Evolutionary conservation across 2,329 filamentous ascomycete species (phyloP).

Genomic region (Aureobasidium namibiae): DNA sequence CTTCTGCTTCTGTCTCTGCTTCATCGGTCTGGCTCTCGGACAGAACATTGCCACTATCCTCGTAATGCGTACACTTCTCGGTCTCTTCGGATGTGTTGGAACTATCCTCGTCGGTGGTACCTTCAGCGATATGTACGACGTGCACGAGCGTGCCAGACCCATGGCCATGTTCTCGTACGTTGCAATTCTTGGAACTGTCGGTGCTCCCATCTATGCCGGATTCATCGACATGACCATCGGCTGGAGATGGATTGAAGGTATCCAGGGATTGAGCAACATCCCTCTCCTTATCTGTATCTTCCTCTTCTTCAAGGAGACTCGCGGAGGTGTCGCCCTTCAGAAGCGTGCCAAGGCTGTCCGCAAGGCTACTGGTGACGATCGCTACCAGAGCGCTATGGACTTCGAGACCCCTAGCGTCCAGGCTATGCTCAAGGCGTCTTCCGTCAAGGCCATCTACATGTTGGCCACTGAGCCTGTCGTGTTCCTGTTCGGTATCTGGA

Average conservation of each 20-base stretch:
- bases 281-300: constrained; percentile 39
- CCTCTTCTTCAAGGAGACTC: constrained; percentile 39
- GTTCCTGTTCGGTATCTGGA: constrained; percentile 44
- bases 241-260: constrained; percentile 48
- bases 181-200: constrained; percentile 45
- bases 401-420: constrained; percentile 43
- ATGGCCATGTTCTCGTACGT: constrained; percentile 44
- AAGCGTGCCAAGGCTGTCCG: constrained; percentile 43
- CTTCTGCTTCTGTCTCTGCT: constrained; percentile 38
- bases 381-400: constrained; percentile 44
- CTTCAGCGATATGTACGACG: constrained; percentile 43
- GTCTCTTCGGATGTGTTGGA: constrained; percentile 42
- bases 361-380: constrained; percentile 40
- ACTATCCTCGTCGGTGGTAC: constrained; percentile 44
- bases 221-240: constrained; percentile 46
- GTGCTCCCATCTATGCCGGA: constrained; percentile 45
- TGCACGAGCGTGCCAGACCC: constrained; percentile 36
- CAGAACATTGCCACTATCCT: constrained; percentile 43
- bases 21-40: constrained; percentile 41
- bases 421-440: constrained; percentile 39
- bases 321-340: constrained; percentile 39
- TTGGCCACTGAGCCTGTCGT: constrained; percentile 42
- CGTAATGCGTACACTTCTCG: constrained; percentile 39
- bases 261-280: constrained; percentile 45
- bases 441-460: constrained; percentile 45